Conservation (phyloP, 2,329 filamentous ascomycete species). For the Aspergillus hortae region DNA sequence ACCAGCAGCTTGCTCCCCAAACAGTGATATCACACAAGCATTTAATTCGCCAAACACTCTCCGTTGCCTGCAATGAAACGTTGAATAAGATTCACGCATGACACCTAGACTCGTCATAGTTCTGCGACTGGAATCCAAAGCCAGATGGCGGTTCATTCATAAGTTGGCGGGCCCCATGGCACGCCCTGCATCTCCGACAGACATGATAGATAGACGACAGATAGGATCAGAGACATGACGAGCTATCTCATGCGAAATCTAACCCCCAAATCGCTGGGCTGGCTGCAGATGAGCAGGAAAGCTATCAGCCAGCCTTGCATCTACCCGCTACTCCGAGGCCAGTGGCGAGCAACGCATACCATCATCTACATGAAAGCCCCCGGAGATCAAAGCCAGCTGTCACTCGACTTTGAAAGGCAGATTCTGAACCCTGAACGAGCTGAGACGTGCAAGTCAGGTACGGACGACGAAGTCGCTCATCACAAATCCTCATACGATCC, state of each 20-base stretch:
- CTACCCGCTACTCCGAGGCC: neutral
- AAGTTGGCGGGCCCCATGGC: neutral
- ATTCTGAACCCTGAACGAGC: slow-evolving; percentile 16
- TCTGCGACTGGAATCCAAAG: no score
- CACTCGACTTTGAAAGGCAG: slow-evolving; percentile 13
- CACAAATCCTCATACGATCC: slow-evolving; percentile 27
- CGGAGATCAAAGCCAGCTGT: neutral
- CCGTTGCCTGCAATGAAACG: neutral
- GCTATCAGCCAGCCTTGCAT: no score
- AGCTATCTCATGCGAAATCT: neutral
- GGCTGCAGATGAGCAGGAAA: no score
- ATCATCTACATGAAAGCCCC: neutral
- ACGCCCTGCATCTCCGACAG: no score
- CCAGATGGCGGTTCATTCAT: neutral
- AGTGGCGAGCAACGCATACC: neutral
- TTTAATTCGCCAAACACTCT: neutral
- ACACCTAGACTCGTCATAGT: neutral
- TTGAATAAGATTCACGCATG: neutral
- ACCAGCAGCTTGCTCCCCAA: neutral
- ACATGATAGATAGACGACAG: no score
- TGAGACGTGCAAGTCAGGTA: slow-evolving; percentile 23
- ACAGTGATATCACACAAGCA: neutral
- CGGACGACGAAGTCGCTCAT: slow-evolving; percentile 23
- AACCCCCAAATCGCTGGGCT: no score
- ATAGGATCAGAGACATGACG: neutral